A percentile compares a stretch with the other conserved stretches of the same genome.
Conservation (phyloP, 495 filamentous ascomycete genomes). For the Penicillium angulare region DNA sequence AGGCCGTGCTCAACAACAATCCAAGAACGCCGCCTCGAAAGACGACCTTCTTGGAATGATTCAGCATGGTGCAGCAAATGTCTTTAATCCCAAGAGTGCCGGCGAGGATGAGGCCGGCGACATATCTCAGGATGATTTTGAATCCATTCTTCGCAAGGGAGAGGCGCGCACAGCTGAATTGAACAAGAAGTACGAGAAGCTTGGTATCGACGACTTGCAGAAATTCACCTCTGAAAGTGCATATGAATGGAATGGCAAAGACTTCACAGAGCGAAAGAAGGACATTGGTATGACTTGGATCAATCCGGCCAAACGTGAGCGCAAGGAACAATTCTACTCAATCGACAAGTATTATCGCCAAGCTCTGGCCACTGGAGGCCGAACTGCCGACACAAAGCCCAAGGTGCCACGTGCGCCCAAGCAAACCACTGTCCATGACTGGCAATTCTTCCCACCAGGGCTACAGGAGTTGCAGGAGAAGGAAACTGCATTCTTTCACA, state of each 20-base stretch:
- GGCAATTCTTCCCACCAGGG: constrained; percentile 88
- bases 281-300: constrained; percentile 97
- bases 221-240: constrained; percentile 96
- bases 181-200: constrained; percentile 90
- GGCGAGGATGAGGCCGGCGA: constrained; percentile 59
- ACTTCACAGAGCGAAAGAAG: constrained; percentile 87
- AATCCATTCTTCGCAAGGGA: constrained; percentile 79
- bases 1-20: constrained; percentile 88
- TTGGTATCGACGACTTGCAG: constrained; percentile 97
- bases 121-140: constrained; percentile 83
- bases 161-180: constrained; percentile 87
- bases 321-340: constrained; percentile 96
- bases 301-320: constrained; percentile 96
- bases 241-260: constrained; percentile 98
- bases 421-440: constrained; percentile 88
- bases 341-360: constrained; percentile 99
- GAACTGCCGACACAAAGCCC: constrained; percentile 84
- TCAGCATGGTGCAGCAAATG: constrained; percentile 93
- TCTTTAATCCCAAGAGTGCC: constrained; percentile 71
- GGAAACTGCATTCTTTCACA: constrained; percentile 93
- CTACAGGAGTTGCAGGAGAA: constrained; percentile 90
- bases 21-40: constrained; percentile 85
- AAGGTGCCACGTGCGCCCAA: constrained; percentile 95
- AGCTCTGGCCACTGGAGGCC: constrained; percentile 79
- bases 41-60: constrained; percentile 98